phyloP scores from a whole-genome alignment of 768 basidiomycete species.

The Nidularia sp. region DNA sequence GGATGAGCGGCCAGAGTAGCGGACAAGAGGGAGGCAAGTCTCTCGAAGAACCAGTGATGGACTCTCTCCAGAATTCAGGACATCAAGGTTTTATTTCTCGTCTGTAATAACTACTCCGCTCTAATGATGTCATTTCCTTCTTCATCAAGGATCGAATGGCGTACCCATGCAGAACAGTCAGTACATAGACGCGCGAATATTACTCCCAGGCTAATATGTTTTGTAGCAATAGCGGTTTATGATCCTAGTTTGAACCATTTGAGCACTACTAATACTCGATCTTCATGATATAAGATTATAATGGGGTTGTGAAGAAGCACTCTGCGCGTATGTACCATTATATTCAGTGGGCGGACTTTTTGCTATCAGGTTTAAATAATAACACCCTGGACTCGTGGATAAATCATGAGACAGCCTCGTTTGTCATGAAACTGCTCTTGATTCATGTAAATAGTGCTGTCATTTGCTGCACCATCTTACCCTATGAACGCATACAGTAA shows the following conservation, averaged over 20 bases:
- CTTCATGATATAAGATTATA: too few relatives aligned
- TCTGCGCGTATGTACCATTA: too few relatives aligned
- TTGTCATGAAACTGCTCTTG: not conserved
- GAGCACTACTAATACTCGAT: not conserved
- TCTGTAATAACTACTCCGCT: not conserved
- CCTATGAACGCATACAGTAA: too few relatives aligned
- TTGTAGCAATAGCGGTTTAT: not conserved
- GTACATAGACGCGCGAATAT: not conserved
- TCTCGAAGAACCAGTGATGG: slow-evolving; percentile 13
- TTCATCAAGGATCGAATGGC: not conserved
- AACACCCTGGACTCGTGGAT: too few relatives aligned
- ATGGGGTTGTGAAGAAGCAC: too few relatives aligned
- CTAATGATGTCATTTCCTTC: not conserved
- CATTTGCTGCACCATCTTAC: not conserved
- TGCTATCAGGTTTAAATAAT: too few relatives aligned
- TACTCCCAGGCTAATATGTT: not conserved
- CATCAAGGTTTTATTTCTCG: not conserved
- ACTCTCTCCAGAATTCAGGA: slow-evolving; percentile 23
- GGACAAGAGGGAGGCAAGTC: slow-evolving; percentile 14
- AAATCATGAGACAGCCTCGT: too few relatives aligned
- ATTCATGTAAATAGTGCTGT: not conserved
- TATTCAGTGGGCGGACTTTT: too few relatives aligned
- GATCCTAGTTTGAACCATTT: not conserved
- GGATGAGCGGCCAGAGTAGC: slow-evolving; percentile 3
- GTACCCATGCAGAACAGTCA: not conserved